A percentile compares a stretch with the other conserved stretches of the same genome.
phyloP scores from a whole-genome alignment of 345 rosid species.

The Erodium maritimum region DNA sequence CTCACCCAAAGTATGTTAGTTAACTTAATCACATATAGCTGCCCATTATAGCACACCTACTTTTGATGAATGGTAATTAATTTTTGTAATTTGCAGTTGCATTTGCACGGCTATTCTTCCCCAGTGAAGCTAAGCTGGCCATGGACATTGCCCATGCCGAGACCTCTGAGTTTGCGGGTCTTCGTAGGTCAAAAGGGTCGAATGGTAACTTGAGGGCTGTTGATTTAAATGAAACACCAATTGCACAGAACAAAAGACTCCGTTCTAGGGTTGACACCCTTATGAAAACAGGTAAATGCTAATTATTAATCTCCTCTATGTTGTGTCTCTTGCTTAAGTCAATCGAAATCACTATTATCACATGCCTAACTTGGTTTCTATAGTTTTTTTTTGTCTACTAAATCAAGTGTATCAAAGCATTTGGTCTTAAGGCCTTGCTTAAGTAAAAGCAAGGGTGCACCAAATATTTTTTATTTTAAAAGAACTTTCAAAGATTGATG shows the following conservation, averaged over 20 bases:
- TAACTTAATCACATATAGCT: no score
- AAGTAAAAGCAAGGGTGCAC: no score
- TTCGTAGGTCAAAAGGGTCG: constrained; percentile 42
- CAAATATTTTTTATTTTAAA: no score
- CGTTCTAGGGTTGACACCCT: constrained; percentile 68
- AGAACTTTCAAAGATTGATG: no score
- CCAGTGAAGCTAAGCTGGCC: constrained; percentile 88
- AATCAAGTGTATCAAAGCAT: no score
- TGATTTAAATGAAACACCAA: constrained; percentile 82
- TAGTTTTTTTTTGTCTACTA: no score
- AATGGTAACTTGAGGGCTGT: constrained; percentile 64
- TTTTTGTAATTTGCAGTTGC: constrained; percentile 46
- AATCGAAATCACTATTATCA: no score
- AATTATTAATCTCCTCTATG: not conserved
- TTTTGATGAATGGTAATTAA: constrained; percentile 2
- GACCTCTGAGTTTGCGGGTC: constrained; percentile 56
- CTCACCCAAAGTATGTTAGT: no score
- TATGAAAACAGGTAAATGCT: constrained; percentile 69
- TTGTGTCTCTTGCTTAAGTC: not conserved
- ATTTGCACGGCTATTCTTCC: constrained; percentile 75
- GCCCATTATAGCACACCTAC: no score
- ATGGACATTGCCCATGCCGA: constrained; percentile 78
- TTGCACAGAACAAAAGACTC: constrained; percentile 55
- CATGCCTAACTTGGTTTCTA: no score
- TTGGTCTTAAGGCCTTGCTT: no score